Evolutionary conservation across 805 yeast genomes (phyloP), one percentile per base, ranked within the genome.

Genomic region (Jamesozyma jinghongensis): DNA sequence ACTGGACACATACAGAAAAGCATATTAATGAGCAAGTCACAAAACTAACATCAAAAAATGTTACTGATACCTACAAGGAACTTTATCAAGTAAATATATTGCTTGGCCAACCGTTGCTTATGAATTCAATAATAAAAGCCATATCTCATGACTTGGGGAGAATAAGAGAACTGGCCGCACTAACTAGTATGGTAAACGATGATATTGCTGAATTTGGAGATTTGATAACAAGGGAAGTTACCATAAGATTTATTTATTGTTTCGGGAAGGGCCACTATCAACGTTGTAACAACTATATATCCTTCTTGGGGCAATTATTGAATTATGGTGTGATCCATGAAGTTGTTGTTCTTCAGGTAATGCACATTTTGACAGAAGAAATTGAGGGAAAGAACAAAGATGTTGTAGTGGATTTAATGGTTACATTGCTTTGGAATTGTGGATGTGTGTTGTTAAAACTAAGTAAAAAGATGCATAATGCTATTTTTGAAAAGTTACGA

Each of bases 261-360:
- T 38, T 38, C 14, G 19, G 25, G 4, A 27, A 27, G 13, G 27
- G 7, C 7, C 14, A 32, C 13, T 26, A 38, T 20, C 5, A 38
- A 6, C 22, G n/a, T n/a, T 33, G 37, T 19, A 25, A n/a, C 14
- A 14, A 16, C 4, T 18, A 22, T 18, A 16, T 27, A 8, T 6
- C 5, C 16, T 16, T 39, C 3, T 19, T 40, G 30, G 19, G 31
- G 4, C 36, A 31, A 34, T 62, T 87, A 38, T 72, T 75, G 37
- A 80, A 79, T 49, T 79, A 74, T 48, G 73, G 69, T 38, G 82
- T 86, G 1, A 61, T 71, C 11, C 75, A 77, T 46, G 80, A 73
- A 40, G 63, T 73, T 17, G 49, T 79, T 3, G 60, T 67, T 1
- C 60, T 78, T n/a, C 79, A 81, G 51, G 56, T 81, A 1, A 40